Percentiles rank a stretch among this genome's conserved stretches.
Conservation (phyloP, 2,329 filamentous ascomycete species). For the Rhynchosporium agropyri region DNA sequence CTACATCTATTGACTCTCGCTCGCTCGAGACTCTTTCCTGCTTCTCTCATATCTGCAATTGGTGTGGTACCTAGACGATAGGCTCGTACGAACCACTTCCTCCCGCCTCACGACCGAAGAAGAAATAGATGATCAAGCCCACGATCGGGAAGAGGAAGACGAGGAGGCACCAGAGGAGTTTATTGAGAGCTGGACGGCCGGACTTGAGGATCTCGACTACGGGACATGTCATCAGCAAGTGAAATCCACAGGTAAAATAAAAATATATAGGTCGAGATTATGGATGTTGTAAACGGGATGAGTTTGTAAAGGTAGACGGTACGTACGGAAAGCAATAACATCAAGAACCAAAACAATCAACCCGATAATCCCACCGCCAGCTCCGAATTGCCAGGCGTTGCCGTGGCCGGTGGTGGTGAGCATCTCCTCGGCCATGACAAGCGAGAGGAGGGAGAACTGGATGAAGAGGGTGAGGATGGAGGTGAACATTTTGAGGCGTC, state of each 20-base stretch:
- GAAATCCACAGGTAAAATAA: too few species aligned
- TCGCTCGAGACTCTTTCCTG: too few species aligned
- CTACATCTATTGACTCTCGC: too few species aligned
- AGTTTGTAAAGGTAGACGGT: too few species aligned
- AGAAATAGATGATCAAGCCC: slow-evolving; percentile 63
- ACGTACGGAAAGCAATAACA: slow-evolving; percentile 63
- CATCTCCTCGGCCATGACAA: slow-evolving; percentile 49
- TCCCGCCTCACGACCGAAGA: slow-evolving; percentile 62
- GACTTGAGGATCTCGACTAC: slow-evolving; percentile 67
- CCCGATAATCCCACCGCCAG: slow-evolving; percentile 62
- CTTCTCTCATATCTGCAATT: too few species aligned
- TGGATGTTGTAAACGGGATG: too few species aligned
- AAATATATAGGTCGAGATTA: too few species aligned
- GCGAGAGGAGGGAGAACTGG: slow-evolving; percentile 51
- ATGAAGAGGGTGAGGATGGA: slow-evolving; percentile 33
- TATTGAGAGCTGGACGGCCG: slow-evolving; percentile 58
- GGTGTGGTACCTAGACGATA: background rate
- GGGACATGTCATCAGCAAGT: slow-evolving; percentile 19
- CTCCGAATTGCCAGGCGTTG: slow-evolving; percentile 60
- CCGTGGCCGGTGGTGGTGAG: slow-evolving; percentile 30
- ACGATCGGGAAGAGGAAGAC: slow-evolving; percentile 67
- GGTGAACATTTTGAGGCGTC: slow-evolving; percentile 19
- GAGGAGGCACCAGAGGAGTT: slow-evolving; percentile 63
- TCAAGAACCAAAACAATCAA: slow-evolving; percentile 64
- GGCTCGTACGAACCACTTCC: slow-evolving; percentile 60